Base-by-base conservation (phyloP, 73 alveolate genomes). In the Paraurostyla sp. region DNA sequence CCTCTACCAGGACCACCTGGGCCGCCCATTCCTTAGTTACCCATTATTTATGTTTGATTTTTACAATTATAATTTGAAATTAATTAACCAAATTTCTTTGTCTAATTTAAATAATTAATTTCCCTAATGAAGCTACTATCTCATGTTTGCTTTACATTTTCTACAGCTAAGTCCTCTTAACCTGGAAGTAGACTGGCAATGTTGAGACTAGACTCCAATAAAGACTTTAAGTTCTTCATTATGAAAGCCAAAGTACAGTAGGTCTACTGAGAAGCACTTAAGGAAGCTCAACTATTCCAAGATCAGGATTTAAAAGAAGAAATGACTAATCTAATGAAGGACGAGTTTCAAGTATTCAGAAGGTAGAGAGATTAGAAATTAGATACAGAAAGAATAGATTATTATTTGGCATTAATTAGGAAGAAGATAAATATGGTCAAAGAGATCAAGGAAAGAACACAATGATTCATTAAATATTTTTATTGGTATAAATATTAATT, bases 1-100 rank as follows among this genome's bases (percentile, higher is more conserved):
- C 65, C 76, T 56, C 20, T 42, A n/a, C 93, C 81, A 68, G 32
- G 58, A 54, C 93, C 93, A 25, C 89, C 89, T 2, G 76, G 80
- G 73, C 68, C 92, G 59, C 75, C 78, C 30, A 29, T n/a, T 15
- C 54, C 60, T 83, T 83, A 84, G 76, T 80, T 80, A 32, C 90
- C 90, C 90, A 80, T 80, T 63, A 27, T 52, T 29, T 23, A 46
- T 46, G 13, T 46, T 46, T 46, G 57, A 15, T 29, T 62, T 27
- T 6, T 6, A 62, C 16, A 62, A 16, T 76, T 30, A 36, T 41
- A 7, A 23, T 62, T 62, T 62, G 80, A 52, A n/a, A n/a, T n/a
- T n/a, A 62, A 36, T 69, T 36, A 69, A 32, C 85, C 60, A 69
- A 69, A 36, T 40, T 69, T 40, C 27, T 23, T 43, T 7, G 20